Conservation (phyloP, 2,329 filamentous ascomycete species). For the Penicillium sp. region DNA sequence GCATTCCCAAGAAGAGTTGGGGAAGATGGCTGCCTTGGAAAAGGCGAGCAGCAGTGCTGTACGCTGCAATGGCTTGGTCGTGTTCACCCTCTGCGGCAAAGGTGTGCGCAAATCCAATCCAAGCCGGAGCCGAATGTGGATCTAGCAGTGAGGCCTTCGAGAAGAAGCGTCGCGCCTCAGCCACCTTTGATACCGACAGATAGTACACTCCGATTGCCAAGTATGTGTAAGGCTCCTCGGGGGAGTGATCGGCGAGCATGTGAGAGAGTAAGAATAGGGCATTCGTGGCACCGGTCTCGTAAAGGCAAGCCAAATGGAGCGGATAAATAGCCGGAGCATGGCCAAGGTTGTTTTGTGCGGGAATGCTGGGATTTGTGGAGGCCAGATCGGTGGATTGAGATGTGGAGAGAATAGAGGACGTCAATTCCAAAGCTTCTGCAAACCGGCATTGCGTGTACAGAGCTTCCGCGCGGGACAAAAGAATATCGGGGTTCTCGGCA, state of each 20-base stretch:
- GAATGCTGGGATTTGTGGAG: conserved; percentile 28
- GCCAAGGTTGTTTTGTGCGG: conserved; percentile 42
- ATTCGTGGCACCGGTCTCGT: conserved; percentile 83
- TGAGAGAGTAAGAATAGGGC: conserved; percentile 88
- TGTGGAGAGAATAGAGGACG: conserved; percentile 74
- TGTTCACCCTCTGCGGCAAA: conserved; percentile 97
- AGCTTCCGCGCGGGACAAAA: conserved; percentile 85
- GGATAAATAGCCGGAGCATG: conserved; percentile 67
- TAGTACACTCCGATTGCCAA: conserved; percentile 96
- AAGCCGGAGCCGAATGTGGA: conserved; percentile 92
- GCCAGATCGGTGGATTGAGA: conserved; percentile 79
- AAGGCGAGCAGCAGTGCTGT: conserved; percentile 87
- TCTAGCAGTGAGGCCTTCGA: conserved; percentile 98
- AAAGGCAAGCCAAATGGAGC: conserved; percentile 85
- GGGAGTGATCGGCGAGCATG: conserved; percentile 86
- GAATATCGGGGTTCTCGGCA: conserved; percentile 79
- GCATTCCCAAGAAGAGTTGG: conserved; percentile 96
- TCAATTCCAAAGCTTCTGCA: conserved; percentile 79
- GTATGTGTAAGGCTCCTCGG: conserved; percentile 88
- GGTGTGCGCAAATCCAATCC: conserved; percentile 98
- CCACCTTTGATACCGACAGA: conserved; percentile 80
- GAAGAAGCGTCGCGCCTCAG: conserved; percentile 92
- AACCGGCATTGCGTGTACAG: conserved; percentile 95
- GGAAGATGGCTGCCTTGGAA: conserved; percentile 97
- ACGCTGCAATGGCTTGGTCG: conserved; percentile 96